Evolutionary conservation across 805 yeast species (phyloP).

Genomic region (Teunomyces stri): DNA sequence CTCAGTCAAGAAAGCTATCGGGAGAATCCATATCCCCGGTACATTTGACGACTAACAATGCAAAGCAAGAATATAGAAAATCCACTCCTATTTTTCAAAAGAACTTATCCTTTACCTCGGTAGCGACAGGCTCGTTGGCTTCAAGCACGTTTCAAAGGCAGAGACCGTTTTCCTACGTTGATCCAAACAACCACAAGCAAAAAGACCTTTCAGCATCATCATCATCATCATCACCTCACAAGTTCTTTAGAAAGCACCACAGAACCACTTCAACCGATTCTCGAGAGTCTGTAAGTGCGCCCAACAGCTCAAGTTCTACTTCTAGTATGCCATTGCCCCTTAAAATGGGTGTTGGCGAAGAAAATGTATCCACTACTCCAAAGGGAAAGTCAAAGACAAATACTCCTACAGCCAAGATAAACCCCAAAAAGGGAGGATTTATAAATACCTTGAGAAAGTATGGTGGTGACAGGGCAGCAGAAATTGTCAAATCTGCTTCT

Average conservation of each 20-base stretch:
- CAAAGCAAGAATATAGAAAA: conserved; percentile 31
- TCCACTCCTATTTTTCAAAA: conserved; percentile 30
- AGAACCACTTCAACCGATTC: conserved; percentile 50
- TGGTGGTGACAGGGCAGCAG: conserved; percentile 40
- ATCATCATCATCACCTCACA: conserved; percentile 23
- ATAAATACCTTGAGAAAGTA: conserved; percentile 41
- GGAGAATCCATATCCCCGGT: conserved; percentile 16
- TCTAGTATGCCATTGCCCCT: conserved; percentile 7
- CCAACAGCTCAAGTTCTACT: conserved; percentile 21
- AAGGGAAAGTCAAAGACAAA: not conserved
- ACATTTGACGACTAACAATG: conserved; percentile 4
- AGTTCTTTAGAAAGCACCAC: conserved; percentile 61
- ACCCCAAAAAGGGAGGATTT: conserved; percentile 28
- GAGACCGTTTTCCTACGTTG: conserved; percentile 40
- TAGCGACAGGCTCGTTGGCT: conserved; percentile 10
- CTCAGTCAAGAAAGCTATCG: conserved; percentile 17
- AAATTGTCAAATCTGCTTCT: conserved; percentile 22
- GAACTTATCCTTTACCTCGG: conserved; percentile 15
- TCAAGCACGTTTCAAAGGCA: conserved; percentile 20
- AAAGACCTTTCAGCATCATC: conserved; percentile 17
- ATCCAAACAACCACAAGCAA: conserved; percentile 23
- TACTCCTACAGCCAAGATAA: not conserved
- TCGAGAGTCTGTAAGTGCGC: conserved; percentile 5
- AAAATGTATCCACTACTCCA: not conserved
- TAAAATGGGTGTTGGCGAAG: not conserved